Evolutionary conservation across 1,139 yeast genomes (phyloP), one percentile per base, ranked within the genome.

Genomic region (Blastobotrys niveus): DNA sequence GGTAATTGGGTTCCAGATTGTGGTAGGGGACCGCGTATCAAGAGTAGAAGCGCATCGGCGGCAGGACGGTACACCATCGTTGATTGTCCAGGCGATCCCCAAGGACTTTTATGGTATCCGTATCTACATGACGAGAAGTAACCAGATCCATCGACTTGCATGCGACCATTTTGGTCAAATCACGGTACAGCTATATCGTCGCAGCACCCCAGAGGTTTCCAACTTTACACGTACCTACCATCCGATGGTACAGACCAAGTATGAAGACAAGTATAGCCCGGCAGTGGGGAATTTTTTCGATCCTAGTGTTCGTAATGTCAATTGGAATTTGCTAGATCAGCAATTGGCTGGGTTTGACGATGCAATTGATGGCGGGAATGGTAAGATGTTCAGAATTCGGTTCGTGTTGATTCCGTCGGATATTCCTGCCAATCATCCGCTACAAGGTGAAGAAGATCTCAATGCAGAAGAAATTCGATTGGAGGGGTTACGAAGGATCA

Each of bases 241-340:
- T 12, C 83, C 84, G 2, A 69, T 77, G 52, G 79, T 89, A 5
- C 76, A 89, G 59, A 86, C 97, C 0, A 70, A 93, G 48, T 86
- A 85, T 60, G 89, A 87, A 27, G 79, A 74, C 37, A 73, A 70
- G 14, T 88, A 82, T 57, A 66, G 76, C n/a, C 71, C 75, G 2
- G 74, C 86, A 0, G 70, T 68, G 47, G 73, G 82, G 7, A 80
- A 79, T 52, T 76, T 80, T 3, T 67, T 77, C 17, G 74, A 75
- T 44, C 71, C 70, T 3, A 69, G 70, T 37, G 74, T 84, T 1
- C 66, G 76, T 35, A 70, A 72, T 15, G 76, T 79, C 51, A 88
- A 89, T 52, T 93, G 98, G 98, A 89, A 89, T 56, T 83, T 82
- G 51, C 72, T 88, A 50, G 99, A 93, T 65, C 96, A 88, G 59